A percentile compares a stretch with the other conserved stretches of the same genome.
phyloP scores from a whole-genome alignment of 1,284 basidiomycete species.

The Naganishia sp. region DNA sequence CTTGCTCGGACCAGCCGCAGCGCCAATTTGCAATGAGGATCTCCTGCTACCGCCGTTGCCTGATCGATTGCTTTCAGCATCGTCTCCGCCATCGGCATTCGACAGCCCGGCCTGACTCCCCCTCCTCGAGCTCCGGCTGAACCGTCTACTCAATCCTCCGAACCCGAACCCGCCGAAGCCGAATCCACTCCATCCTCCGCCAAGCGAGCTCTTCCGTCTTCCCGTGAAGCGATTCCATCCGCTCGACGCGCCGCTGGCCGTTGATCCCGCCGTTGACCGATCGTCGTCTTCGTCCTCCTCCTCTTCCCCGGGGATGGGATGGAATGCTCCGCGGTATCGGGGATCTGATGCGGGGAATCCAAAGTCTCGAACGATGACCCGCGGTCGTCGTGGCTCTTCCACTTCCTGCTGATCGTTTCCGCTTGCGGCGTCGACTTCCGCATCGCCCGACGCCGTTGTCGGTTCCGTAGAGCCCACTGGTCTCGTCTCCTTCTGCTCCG shows the following conservation, averaged over 20 bases:
- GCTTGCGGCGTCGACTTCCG: conserved; percentile 27
- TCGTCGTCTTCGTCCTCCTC: conserved; percentile 38
- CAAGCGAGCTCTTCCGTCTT: conserved; percentile 29
- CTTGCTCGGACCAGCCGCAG: conserved; percentile 6
- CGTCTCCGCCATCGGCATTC: conserved; percentile 12
- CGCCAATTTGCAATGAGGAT: conserved; percentile 17
- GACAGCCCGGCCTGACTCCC: conserved; percentile 26
- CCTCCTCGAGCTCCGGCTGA: conserved; percentile 19
- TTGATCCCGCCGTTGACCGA: neutral
- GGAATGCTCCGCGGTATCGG: conserved; percentile 24
- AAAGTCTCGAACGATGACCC: conserved; percentile 25
- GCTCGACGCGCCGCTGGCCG: conserved; percentile 18
- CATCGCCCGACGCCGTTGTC: conserved; percentile 34
- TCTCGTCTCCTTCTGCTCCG: neutral
- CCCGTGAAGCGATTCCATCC: conserved; percentile 22
- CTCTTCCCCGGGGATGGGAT: conserved; percentile 30
- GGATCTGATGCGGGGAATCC: conserved; percentile 19
- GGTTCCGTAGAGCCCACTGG: neutral
- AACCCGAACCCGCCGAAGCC: conserved; percentile 26
- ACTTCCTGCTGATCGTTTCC: conserved; percentile 28
- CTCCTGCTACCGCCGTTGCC: conserved; percentile 5
- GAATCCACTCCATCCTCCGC: conserved; percentile 23
- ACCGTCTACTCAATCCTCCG: conserved; percentile 15
- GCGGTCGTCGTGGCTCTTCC: conserved; percentile 21
- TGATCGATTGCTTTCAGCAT: conserved; percentile 1